Base-by-base conservation (phyloP, 176 grass and related monocot genomes). In the Hordeum vulgare region DNA sequence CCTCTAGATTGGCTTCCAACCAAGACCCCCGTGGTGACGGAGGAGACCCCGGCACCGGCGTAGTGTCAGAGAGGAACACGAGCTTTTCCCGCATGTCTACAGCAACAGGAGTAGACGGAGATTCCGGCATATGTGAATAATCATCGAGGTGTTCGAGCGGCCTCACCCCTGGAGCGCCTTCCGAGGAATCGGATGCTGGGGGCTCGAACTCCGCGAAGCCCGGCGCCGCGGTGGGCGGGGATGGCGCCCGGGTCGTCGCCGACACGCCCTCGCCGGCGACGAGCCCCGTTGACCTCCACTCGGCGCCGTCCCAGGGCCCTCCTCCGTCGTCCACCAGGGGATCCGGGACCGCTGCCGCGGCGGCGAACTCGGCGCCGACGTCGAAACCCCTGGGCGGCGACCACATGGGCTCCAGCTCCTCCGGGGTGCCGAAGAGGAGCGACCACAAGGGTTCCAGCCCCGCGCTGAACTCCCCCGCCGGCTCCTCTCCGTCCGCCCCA, bases 401-500 rank as follows among this genome's bases (percentile, higher is more conserved):
- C 87, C 87, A 89, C 82, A 89, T 75, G 61, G 82, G 87, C 69
- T 89, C 87, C 21, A 89, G 76, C 76, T 85, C 82, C 21, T 85
- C 82, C 14, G 87, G 61, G 49, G 83, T 73, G 37, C 81, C 87
- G 82, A 89, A 80, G 2, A 85, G 82, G 28, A 35, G 61, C 49
- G 81, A 80, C 82, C 82, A 89, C 21, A 89, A 82, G 3, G 69
- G n/a, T 51, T 85, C 82, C 61, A 84, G 45, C 69, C 8, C 82
- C 5, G 69, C 69, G 61, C 87, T 57, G 77, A 80, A 89, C 0
- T 17, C 51, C 1, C 76, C 81, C 15, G 49, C 67, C 3, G 28
- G 54, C 17, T 77, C 56, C 33, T 60, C 66, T 21, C 60, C 86
- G 24, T 18, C 79, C 14, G 26, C 59, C 14, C 75, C 72, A 23